Evolutionary conservation across 768 basidiomycete genomes (phyloP), one percentile per base, ranked within the genome.

Genomic region (Brasilioporus rufonigricans): DNA sequence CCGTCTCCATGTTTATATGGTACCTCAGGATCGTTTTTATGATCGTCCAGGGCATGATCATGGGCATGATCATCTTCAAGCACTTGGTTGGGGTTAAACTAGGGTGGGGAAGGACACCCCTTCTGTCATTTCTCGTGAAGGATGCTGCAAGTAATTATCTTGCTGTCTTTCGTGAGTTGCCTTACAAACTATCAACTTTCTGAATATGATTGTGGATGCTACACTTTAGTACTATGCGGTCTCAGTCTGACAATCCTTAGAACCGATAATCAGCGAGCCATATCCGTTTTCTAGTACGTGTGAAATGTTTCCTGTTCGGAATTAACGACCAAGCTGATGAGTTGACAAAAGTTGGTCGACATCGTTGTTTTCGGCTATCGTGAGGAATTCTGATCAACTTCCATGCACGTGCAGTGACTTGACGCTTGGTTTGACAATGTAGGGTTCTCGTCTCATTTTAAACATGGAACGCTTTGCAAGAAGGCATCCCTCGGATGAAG

Each of bases 111-210:
- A 71, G 76, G 45, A 71, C 73, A 1, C 78, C 76, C 0, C 61
- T 80, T 8, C 57, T 77, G 12, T 55, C 68, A 6, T 57, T 80
- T 43, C 65, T 80, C 14, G 67, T 77, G 61, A 72, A 73, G 19
- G 80, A 81, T 61, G 75, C 79, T 8, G 72, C 74, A 5, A 74
- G 75, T 68, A 74, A 76, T 2, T 79, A 77, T 61, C 41, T 75
- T 31, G 44, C 74, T 4, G 56, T 79, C 12, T 76, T 77, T 53
- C 50, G 80, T 79, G 51, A 59, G 58, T 57, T 38, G 16, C 26
- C 21, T n/a, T 9, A 29, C 5, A 24, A 32, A 24, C 14, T 16
- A n/a, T 41, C n/a, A 12, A 9, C 23, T 41, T 10, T 18, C 21
- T 39, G 43, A 41, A 50, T 18, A 13, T 10, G 11, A 18, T 5